Percentiles rank a stretch among this genome's conserved stretches.
Evolutionary conservation across 257 asterid species (phyloP).

Genomic region (Lycium barbarum): DNA sequence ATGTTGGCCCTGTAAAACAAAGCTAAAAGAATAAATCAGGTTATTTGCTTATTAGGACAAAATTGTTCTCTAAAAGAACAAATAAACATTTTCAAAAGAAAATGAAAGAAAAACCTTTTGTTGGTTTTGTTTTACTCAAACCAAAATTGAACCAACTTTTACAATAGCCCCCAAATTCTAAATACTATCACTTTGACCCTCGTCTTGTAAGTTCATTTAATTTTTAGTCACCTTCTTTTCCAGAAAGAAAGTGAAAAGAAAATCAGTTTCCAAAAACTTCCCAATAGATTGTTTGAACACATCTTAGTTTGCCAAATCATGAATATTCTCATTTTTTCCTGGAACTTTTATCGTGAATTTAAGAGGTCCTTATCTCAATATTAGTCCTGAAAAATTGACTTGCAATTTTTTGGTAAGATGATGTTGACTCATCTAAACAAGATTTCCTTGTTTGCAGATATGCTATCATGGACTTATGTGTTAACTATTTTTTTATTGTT

Average conservation of each 20-base stretch:
- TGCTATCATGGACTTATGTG: neutral
- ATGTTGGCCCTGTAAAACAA: neutral
- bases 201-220: neutral
- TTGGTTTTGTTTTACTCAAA: slow-evolving; percentile 24
- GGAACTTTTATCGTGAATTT: neutral
- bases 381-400: neutral
- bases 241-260: neutral
- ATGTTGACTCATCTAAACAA: neutral
- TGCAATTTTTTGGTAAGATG: neutral
- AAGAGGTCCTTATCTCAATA: neutral
- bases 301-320: neutral
- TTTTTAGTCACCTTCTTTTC: neutral
- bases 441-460: slow-evolving; percentile 17
- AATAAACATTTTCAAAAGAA: slow-evolving; percentile 10
- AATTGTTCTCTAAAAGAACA: slow-evolving; percentile 17
- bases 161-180: neutral
- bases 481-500: neutral
- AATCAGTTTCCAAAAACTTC: neutral
- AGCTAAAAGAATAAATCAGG: neutral
- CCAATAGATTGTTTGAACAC: neutral
- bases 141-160: neutral
- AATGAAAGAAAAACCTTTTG: neutral
- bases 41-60: too few relatives aligned
- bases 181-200: neutral
- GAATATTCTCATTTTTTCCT: neutral